Evolutionary conservation across 306 rosid genomes (phyloP).

Genomic region (Medicago ruthenica): DNA sequence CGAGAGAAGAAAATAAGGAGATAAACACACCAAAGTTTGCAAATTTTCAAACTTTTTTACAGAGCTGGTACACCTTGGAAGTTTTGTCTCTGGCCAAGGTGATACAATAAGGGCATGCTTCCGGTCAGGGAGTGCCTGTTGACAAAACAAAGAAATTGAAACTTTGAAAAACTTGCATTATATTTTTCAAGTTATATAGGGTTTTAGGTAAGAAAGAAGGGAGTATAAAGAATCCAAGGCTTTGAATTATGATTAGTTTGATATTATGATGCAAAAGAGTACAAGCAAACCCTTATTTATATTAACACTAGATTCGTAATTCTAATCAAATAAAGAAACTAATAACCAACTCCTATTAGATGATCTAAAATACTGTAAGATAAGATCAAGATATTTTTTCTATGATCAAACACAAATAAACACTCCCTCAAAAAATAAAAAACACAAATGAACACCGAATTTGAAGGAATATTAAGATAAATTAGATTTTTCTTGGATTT

Average conservation of each 20-base stretch:
- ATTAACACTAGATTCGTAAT: not conserved
- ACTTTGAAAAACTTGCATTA: conserved; percentile 4
- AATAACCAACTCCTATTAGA: not conserved
- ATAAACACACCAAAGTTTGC: conserved; percentile 78
- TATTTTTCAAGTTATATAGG: not conserved
- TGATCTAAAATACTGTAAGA: not conserved
- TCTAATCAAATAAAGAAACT: not conserved
- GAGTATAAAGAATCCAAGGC: conserved; percentile 4
- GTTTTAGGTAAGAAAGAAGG: conserved; percentile 6
- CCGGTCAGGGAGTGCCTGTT: conserved; percentile 86
- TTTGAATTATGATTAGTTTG: conserved; percentile 4
- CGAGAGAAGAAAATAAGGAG: conserved; percentile 31
- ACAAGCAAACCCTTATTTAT: not conserved
- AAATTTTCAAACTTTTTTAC: conserved; percentile 85
- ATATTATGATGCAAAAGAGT: not conserved
- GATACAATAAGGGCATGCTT: conserved; percentile 82
- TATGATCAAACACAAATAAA: not conserved
- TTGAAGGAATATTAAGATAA: conserved; percentile 1
- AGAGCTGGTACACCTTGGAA: conserved; percentile 66
- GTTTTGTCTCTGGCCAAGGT: conserved; percentile 84
- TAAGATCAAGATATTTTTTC: not conserved
- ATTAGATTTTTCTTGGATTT: conserved; percentile 4
- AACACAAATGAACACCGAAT: not conserved
- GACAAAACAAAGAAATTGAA: conserved; percentile 16
- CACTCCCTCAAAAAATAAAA: not conserved